phyloP scores from a whole-genome alignment of 192 early-diverging fungal genomes.

The Chytriomyces confervae region DNA sequence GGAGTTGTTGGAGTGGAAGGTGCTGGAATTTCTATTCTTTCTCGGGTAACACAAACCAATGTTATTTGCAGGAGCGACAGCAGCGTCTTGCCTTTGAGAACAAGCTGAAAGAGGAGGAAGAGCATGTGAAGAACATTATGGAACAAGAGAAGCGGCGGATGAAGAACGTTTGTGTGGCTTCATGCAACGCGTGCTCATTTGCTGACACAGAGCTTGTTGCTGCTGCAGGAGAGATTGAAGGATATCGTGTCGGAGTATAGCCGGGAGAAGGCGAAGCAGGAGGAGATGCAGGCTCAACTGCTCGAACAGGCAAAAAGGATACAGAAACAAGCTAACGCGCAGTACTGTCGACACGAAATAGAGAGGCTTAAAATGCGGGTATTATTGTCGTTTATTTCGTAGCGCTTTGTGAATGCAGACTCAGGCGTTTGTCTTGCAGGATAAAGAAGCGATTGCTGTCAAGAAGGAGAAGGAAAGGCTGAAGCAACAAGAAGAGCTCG shows the following conservation, averaged over 20 bases:
- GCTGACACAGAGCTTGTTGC: background rate
- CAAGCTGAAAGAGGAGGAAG: constrained; percentile 8
- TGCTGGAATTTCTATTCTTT: background rate
- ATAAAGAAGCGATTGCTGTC: constrained; percentile 1
- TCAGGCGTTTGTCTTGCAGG: constrained; percentile 9
- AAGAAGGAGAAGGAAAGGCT: constrained; percentile 1
- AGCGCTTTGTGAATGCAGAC: background rate
- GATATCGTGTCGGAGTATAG: constrained; percentile 3
- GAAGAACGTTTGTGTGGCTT: constrained; percentile 1
- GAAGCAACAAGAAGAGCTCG: constrained; percentile 1
- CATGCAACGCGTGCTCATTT: background rate
- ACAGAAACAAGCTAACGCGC: background rate
- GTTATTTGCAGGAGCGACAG: constrained; percentile 15
- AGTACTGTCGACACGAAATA: constrained; percentile 8
- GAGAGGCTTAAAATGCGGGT: constrained; percentile 25
- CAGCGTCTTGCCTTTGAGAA: background rate
- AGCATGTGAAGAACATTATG: background rate
- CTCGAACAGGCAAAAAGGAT: constrained; percentile 1
- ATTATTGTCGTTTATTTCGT: background rate
- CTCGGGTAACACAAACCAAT: background rate
- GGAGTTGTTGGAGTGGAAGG: constrained; percentile 29
- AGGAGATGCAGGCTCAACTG: constrained; percentile 20
- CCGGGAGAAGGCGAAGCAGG: constrained; percentile 10
- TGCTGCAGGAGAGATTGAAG: constrained; percentile 4
- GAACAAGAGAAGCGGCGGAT: constrained; percentile 11